phyloP scores from a whole-genome alignment of 2,329 filamentous ascomycete species.

The Pseudogymnoascus sp. region DNA sequence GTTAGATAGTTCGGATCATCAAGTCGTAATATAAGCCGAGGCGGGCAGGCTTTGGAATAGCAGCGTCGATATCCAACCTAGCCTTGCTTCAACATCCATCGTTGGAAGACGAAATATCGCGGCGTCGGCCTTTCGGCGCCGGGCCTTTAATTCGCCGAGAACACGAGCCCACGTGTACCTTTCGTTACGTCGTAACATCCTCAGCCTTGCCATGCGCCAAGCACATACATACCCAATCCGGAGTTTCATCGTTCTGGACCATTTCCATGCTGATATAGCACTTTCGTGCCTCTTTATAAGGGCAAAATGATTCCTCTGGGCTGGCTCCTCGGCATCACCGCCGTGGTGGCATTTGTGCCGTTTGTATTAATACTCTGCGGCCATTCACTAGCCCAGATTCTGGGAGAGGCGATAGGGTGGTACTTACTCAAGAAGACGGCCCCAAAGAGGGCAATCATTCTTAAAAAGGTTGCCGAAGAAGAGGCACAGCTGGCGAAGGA shows the following conservation, averaged over 20 bases:
- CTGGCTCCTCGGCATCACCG: conserved; percentile 5
- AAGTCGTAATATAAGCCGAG: neutral
- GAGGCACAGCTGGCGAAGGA: conserved; percentile 4
- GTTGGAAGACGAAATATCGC: neutral
- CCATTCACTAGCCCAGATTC: conserved; percentile 3
- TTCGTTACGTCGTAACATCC: neutral
- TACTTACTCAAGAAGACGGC: neutral
- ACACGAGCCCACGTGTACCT: neutral
- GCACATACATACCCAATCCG: neutral
- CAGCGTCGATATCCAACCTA: neutral
- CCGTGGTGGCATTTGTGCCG: neutral
- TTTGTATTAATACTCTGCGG: neutral
- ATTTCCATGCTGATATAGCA: conserved; percentile 5
- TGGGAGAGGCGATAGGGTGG: neutral
- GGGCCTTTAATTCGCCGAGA: neutral
- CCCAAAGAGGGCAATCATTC: conserved; percentile 22
- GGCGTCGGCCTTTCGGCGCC: neutral
- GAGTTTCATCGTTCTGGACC: conserved; percentile 1
- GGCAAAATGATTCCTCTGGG: conserved; percentile 1
- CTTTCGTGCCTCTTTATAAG: conserved; percentile 6
- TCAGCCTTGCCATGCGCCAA: conserved; percentile 5
- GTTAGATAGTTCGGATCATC: neutral
- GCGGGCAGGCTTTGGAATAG: neutral
- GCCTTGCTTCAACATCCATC: neutral
- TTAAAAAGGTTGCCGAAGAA: conserved; percentile 14